A percentile compares a stretch with the other conserved stretches of the same genome.
Evolutionary conservation across 805 yeast species (phyloP).

Genomic region (Metschnikowia vanudenii): DNA sequence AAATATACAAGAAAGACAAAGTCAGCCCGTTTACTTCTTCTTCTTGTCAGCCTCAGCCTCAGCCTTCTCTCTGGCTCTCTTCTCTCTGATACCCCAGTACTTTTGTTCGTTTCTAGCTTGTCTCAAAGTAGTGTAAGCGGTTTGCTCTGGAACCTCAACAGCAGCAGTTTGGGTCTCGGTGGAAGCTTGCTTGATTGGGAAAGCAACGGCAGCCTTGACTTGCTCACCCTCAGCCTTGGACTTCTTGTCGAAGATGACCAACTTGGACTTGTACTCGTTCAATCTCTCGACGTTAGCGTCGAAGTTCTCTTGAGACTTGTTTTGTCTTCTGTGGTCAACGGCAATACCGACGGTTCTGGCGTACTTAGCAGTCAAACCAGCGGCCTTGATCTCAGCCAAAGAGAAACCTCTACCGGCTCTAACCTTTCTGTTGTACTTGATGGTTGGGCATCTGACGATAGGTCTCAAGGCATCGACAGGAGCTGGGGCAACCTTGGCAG

Average conservation of each 20-base stretch:
- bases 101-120: constrained; percentile 92
- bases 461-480: constrained; percentile 97
- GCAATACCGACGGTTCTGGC: constrained; percentile 99
- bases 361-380: constrained; percentile 83
- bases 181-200: constrained; percentile 87
- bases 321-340: constrained; percentile 99
- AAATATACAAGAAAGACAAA: constrained; percentile 14
- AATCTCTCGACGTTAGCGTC: constrained; percentile 95
- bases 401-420: constrained; percentile 99
- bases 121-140: constrained; percentile 94
- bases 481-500: constrained; percentile 95
- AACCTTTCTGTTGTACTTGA: constrained; percentile 98
- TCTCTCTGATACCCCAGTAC: constrained; percentile 93
- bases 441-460: constrained; percentile 97
- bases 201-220: constrained; percentile 67
- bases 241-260: constrained; percentile 94
- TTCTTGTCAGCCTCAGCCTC: constrained; percentile 98
- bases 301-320: constrained; percentile 94
- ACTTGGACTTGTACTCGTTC: constrained; percentile 92
- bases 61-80: constrained; percentile 96
- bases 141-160: constrained; percentile 65
- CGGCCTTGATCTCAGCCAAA: constrained; percentile 96
- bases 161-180: constrained; percentile 82
- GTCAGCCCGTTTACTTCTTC: constrained; percentile 67
- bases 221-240: constrained; percentile 74